phyloP scores from a whole-genome alignment of 805 yeast genomes.

The Brettanomyces anomalus region DNA sequence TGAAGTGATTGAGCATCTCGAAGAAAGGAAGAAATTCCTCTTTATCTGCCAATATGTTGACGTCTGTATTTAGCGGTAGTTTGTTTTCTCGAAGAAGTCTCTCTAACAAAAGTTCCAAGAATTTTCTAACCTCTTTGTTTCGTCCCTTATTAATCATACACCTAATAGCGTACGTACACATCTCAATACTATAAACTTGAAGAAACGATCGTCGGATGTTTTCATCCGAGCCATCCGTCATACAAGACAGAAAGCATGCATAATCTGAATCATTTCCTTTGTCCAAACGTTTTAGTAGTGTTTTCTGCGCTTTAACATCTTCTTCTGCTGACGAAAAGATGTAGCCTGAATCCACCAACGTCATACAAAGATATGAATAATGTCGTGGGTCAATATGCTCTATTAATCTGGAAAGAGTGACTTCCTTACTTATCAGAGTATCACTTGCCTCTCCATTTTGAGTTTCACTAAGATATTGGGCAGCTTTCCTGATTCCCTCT shows the following conservation, averaged over 20 bases:
- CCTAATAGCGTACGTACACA: conserved; percentile 13
- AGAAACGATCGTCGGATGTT: conserved; percentile 5
- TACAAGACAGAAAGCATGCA: conserved; percentile 7
- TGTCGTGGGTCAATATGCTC: neutral
- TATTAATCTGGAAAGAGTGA: neutral
- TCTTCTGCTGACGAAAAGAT: neutral
- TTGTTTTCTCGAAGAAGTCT: neutral
- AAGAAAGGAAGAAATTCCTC: neutral
- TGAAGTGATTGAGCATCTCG: conserved; percentile 2
- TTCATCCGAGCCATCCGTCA: conserved; percentile 1
- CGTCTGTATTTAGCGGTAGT: neutral
- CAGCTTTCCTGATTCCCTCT: too few relatives aligned
- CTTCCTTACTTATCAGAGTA: neutral
- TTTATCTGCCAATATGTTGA: neutral
- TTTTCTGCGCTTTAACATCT: neutral
- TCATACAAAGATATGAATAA: neutral
- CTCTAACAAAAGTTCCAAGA: conserved; percentile 6
- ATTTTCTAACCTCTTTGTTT: conserved; percentile 9
- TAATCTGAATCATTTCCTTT: conserved; percentile 8
- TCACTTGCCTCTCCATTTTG: too few relatives aligned
- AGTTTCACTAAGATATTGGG: too few relatives aligned
- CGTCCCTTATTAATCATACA: conserved; percentile 10
- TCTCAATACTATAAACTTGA: conserved; percentile 9
- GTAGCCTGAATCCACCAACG: neutral
- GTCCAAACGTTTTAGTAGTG: conserved; percentile 6